A percentile compares a stretch with the other conserved stretches of the same genome.
Conservation (phyloP, 139 green algal species). For the Coccomyxa sp. region DNA sequence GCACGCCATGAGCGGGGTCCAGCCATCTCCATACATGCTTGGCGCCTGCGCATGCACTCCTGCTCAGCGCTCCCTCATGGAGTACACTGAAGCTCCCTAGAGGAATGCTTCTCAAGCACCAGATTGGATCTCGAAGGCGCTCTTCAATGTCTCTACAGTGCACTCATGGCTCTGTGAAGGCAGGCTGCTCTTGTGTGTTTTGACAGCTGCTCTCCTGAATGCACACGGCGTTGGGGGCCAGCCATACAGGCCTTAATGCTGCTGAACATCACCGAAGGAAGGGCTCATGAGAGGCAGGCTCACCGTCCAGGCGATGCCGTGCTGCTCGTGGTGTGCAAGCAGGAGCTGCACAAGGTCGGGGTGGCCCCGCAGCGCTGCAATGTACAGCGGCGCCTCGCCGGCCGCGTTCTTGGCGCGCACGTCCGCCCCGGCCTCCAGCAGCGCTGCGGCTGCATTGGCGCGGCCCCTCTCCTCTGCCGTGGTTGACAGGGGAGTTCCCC, state of each 20-base stretch:
- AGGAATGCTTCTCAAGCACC: not conserved
- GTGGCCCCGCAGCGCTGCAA: constrained; percentile 75
- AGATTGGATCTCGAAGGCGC: not conserved
- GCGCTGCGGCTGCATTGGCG: constrained; percentile 11
- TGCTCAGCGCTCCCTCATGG: no score
- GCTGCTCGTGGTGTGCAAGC: constrained; percentile 39
- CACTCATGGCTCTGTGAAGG: no score
- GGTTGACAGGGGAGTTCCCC: constrained; percentile 62
- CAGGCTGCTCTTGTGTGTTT: no score
- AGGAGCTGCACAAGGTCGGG: constrained; percentile 54
- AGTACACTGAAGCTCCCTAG: not conserved
- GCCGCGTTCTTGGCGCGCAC: constrained; percentile 40
- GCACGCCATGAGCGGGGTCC: constrained; percentile 87
- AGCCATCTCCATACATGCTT: constrained; percentile 74
- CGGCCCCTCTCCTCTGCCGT: constrained; percentile 53
- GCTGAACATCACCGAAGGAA: no score
- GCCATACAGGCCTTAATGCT: no score
- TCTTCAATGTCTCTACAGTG: no score
- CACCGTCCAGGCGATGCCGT: constrained; percentile 57
- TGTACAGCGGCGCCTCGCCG: constrained; percentile 82
- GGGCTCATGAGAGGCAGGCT: constrained; percentile 10
- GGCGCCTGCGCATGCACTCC: not conserved
- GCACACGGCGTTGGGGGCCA: no score
- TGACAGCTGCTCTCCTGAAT: no score
- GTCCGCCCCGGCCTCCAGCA: constrained; percentile 58